A percentile compares a stretch with the other conserved stretches of the same genome.
These are phyloP conservation scores for Flaveria bidentis DNA, from an alignment of 129 eudicot genomes.

Conservation along the genomic window DNA sequence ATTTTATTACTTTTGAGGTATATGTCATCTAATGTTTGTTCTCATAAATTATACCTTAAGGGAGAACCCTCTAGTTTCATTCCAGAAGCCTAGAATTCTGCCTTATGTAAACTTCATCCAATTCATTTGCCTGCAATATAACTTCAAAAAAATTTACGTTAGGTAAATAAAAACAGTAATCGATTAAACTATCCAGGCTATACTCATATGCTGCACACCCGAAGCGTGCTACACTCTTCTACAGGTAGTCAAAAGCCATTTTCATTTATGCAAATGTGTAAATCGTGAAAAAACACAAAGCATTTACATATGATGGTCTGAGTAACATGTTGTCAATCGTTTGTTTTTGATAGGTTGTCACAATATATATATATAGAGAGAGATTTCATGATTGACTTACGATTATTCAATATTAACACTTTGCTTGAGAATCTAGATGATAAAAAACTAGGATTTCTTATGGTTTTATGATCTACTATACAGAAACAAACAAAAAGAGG, in stretches of 20 bases:
- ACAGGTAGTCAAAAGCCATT: no score
- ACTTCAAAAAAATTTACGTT: background rate
- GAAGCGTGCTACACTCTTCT: no score
- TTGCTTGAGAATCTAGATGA: no score
- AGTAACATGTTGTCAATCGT: background rate
- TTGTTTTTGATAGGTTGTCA: background rate
- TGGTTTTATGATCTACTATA: no score
- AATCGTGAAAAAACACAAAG: background rate
- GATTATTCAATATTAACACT: no score
- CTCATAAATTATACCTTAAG: constrained; percentile 22
- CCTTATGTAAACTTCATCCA: constrained; percentile 9
- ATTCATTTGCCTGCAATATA: constrained; percentile 21
- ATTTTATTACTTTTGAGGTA: background rate
- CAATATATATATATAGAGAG: background rate
- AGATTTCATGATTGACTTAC: no score
- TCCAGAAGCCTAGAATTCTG: constrained; percentile 22
- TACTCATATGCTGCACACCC: background rate
- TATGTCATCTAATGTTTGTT: constrained; percentile 16
- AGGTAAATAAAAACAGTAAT: background rate
- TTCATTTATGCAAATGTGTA: background rate
- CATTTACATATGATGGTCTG: background rate
- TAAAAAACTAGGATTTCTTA: no score
- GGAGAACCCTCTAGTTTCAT: constrained; percentile 21
- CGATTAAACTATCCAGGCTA: background rate
- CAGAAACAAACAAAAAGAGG: no score